Evolutionary conservation across 768 basidiomycete species (phyloP).

Genomic region (Psilocybe sp.): DNA sequence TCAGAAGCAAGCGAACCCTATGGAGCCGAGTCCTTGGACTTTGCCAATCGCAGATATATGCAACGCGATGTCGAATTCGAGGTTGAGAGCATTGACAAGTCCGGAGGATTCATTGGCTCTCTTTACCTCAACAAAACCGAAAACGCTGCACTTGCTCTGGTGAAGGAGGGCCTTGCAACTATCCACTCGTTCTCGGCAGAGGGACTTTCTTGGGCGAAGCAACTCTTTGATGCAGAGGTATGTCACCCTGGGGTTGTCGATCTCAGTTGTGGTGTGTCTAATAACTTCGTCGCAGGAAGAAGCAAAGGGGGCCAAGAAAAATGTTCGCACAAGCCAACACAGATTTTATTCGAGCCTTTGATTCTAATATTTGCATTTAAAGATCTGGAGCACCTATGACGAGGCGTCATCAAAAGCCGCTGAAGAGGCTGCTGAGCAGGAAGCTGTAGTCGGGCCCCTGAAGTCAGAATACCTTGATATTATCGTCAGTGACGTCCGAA

Average conservation of each 20-base stretch:
- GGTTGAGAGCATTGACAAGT: constrained; percentile 87
- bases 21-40: constrained; percentile 80
- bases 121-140: constrained; percentile 83
- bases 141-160: constrained; percentile 83
- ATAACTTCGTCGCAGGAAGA: constrained; percentile 47
- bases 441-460: constrained; percentile 49
- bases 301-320: constrained; percentile 75
- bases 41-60: constrained; percentile 77
- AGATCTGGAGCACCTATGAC: constrained; percentile 90
- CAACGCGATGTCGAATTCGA: constrained; percentile 95
- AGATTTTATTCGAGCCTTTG: not conserved
- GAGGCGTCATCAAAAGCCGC: constrained; percentile 54
- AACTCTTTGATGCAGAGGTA: constrained; percentile 84
- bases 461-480: constrained; percentile 90
- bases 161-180: constrained; percentile 82
- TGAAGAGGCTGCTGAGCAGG: constrained; percentile 38
- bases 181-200: constrained; percentile 91
- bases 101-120: constrained; percentile 91
- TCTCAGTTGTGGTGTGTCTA: not conserved
- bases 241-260: constrained; percentile 6
- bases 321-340: constrained; percentile 48
- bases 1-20: constrained; percentile 90
- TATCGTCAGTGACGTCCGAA: constrained; percentile 85
- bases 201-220: constrained; percentile 71
- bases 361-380: not conserved